Evolutionary conservation across 306 rosid genomes (phyloP).

Genomic region (Lathyrus tuberosus): DNA sequence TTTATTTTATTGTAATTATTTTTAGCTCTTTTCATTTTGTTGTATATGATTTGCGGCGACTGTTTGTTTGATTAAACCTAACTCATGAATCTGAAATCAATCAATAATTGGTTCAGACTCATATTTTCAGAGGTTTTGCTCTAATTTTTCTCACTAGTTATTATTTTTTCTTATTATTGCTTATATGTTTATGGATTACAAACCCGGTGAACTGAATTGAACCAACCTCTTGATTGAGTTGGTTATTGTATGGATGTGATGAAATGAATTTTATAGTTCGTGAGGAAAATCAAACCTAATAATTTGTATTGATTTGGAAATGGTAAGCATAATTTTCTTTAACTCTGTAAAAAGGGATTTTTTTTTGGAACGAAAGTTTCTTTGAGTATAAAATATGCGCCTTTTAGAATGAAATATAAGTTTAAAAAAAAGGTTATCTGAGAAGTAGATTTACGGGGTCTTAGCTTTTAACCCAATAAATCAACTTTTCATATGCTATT

Average conservation of each 20-base stretch:
- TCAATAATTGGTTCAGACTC: neutral
- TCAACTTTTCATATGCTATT: no score
- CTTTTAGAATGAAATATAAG: no score
- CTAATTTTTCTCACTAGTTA: neutral
- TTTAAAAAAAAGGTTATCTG: no score
- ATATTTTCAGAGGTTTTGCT: neutral
- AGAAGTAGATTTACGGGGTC: no score
- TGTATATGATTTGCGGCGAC: neutral
- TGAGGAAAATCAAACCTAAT: neutral
- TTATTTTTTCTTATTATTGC: neutral
- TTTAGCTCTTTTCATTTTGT: neutral
- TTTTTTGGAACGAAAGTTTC: neutral
- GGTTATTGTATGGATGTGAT: neutral
- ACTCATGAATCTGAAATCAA: neutral
- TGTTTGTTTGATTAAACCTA: neutral
- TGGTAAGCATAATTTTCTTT: neutral
- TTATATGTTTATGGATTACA: neutral
- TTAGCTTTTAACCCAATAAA: no score
- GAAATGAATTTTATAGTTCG: neutral
- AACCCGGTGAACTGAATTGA: neutral
- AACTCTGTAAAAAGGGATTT: neutral
- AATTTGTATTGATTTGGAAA: neutral
- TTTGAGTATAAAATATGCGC: neutral
- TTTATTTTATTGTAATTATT: neutral
- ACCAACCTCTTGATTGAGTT: neutral